Evolutionary conservation across 2,329 filamentous ascomycete genomes (phyloP).

Genomic region (Pezicula carpinea): DNA sequence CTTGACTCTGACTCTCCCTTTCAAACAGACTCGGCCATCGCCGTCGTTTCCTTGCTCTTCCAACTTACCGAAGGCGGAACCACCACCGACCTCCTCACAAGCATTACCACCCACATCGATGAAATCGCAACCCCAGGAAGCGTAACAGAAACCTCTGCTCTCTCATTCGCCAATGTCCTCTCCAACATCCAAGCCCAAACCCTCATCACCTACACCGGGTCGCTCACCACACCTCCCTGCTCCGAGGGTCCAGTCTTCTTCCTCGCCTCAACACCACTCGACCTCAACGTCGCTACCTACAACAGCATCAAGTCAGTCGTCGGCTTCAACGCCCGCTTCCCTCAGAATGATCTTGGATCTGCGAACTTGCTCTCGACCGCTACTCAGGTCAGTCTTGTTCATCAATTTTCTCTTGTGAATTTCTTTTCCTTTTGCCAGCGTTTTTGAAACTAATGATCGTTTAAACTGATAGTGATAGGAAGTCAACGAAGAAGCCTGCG

Average conservation of each 20-base stretch:
- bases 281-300: conserved; percentile 43
- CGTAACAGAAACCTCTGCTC: conserved; percentile 10
- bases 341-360: conserved; percentile 33
- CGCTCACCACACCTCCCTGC: conserved; percentile 60
- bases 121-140: conserved; percentile 9
- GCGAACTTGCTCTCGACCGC: conserved; percentile 5
- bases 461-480: too few relatives aligned
- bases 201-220: conserved; percentile 44
- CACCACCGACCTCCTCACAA: conserved; percentile 32
- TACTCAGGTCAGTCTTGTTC: not conserved
- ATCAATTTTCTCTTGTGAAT: too few relatives aligned
- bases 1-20: not conserved
- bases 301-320: conserved; percentile 47
- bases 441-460: too few relatives aligned
- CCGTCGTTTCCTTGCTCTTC: conserved; percentile 32
- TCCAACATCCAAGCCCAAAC: conserved; percentile 6
- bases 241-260: conserved; percentile 51
- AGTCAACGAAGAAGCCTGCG: too few relatives aligned
- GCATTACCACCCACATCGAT: conserved; percentile 24
- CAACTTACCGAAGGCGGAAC: conserved; percentile 34
- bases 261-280: conserved; percentile 42
- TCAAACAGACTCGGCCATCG: conserved; percentile 15
- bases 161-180: conserved; percentile 8
- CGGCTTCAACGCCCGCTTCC: conserved; percentile 51
- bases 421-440: too few relatives aligned